phyloP scores from a whole-genome alignment of 306 rosid genomes.

The Luffa aegyptiaca region DNA sequence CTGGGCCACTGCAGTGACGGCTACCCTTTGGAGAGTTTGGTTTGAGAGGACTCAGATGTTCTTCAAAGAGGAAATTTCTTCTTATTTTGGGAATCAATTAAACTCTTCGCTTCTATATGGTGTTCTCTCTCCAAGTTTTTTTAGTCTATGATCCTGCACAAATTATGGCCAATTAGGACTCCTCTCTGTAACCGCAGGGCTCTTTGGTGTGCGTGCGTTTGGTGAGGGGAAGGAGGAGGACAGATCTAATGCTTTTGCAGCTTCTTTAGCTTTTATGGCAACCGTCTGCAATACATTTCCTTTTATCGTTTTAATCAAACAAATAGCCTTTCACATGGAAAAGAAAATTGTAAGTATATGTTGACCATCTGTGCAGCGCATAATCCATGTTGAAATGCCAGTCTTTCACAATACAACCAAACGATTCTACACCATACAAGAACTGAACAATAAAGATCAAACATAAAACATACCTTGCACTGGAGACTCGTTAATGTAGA shows the following conservation, averaged over 20 bases:
- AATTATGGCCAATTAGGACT: too few relatives aligned
- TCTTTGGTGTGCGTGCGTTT: background rate
- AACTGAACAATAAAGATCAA: background rate
- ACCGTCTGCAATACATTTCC: background rate
- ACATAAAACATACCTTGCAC: conserved; percentile 35
- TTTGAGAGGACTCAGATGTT: background rate
- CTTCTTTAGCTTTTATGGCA: background rate
- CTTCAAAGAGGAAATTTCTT: background rate
- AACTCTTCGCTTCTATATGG: background rate
- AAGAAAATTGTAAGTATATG: background rate
- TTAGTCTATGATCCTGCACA: too few relatives aligned
- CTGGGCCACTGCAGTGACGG: background rate
- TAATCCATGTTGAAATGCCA: background rate
- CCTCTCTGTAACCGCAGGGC: background rate
- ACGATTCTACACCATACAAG: background rate
- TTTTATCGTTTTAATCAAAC: background rate
- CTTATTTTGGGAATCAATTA: background rate
- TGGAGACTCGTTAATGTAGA: conserved; percentile 36
- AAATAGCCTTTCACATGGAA: background rate
- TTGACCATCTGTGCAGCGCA: background rate
- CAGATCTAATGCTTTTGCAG: background rate
- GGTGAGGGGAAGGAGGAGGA: background rate
- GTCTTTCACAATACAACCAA: background rate
- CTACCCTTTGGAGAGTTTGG: background rate
- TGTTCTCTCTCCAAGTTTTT: background rate